phyloP scores from a whole-genome alignment of 257 asterid genomes.

The Nyctanthes arbortristis region DNA sequence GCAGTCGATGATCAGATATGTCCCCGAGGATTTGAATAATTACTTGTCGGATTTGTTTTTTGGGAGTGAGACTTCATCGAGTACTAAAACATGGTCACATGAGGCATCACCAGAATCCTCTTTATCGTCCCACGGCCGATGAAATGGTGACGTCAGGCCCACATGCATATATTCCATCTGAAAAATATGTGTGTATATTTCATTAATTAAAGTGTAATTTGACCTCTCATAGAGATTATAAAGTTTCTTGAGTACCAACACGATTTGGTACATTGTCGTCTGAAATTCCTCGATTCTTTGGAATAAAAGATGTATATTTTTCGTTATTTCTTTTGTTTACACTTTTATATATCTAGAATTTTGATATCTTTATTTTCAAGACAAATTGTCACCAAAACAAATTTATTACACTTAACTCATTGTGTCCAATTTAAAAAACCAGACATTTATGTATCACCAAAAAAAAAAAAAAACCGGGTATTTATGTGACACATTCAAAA shows the following conservation, averaged over 20 bases:
- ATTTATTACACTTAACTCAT: too few relatives aligned
- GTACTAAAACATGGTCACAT: constrained; percentile 26
- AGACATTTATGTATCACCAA: constrained; percentile 2
- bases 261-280: neutral
- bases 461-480: too few relatives aligned
- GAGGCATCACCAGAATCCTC: constrained; percentile 22
- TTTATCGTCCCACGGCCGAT: constrained; percentile 31
- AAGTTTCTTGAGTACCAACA: neutral
- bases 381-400: too few relatives aligned
- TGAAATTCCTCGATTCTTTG: neutral
- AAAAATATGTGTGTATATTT: neutral
- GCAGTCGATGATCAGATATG: constrained; percentile 59
- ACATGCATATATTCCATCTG: neutral
- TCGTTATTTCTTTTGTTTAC: neutral
- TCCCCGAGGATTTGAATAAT: constrained; percentile 76
- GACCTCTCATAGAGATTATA: neutral
- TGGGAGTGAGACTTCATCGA: constrained; percentile 21
- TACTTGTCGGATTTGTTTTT: constrained; percentile 67
- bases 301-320: neutral
- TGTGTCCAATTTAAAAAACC: too few relatives aligned
- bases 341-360: too few relatives aligned
- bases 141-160: constrained; percentile 14
- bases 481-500: too few relatives aligned
- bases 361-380: too few relatives aligned
- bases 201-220: neutral